Percentiles rank a stretch among this genome's conserved stretches.
phyloP scores from a whole-genome alignment of 2,329 filamentous ascomycete species.

The Colletotrichum sansevieriae region DNA sequence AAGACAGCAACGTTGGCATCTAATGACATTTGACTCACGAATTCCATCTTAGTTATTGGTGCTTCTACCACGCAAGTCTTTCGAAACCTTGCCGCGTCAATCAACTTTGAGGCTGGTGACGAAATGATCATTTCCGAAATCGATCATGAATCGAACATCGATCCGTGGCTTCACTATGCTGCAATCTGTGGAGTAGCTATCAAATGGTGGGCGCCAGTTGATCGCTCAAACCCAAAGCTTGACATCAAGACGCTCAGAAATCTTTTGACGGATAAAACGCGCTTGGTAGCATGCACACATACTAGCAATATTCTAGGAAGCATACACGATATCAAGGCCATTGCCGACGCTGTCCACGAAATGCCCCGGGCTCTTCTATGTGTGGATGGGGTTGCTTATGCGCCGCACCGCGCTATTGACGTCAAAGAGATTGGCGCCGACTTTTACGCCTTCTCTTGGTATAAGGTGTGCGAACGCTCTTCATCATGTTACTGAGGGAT shows the following conservation, averaged over 20 bases:
- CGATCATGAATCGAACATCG: conserved; percentile 84
- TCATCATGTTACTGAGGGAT: neutral
- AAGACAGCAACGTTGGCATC: neutral
- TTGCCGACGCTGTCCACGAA: conserved; percentile 65
- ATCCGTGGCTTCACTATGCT: conserved; percentile 79
- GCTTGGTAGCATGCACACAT: conserved; percentile 80
- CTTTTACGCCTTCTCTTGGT: conserved; percentile 84
- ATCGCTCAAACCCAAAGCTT: conserved; percentile 65
- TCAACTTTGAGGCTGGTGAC: conserved; percentile 67
- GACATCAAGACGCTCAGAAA: neutral
- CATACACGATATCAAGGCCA: conserved; percentile 72
- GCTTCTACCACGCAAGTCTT: conserved; percentile 82
- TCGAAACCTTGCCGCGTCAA: conserved; percentile 73
- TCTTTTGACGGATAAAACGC: conserved; percentile 61
- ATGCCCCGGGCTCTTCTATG: conserved; percentile 69
- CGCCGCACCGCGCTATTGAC: conserved; percentile 78
- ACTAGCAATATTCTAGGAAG: conserved; percentile 80
- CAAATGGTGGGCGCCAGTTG: conserved; percentile 77
- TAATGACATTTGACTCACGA: too few species aligned
- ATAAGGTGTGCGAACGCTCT: conserved; percentile 64
- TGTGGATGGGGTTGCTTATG: conserved; percentile 82
- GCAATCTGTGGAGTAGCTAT: conserved; percentile 69
- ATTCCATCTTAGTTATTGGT: conserved; percentile 65
- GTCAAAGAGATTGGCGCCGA: conserved; percentile 77
- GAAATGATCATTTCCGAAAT: conserved; percentile 78